These are phyloP conservation scores for Suillus subaureus DNA, from an alignment of 768 basidiomycete species.

Conservation along the genomic window DNA sequence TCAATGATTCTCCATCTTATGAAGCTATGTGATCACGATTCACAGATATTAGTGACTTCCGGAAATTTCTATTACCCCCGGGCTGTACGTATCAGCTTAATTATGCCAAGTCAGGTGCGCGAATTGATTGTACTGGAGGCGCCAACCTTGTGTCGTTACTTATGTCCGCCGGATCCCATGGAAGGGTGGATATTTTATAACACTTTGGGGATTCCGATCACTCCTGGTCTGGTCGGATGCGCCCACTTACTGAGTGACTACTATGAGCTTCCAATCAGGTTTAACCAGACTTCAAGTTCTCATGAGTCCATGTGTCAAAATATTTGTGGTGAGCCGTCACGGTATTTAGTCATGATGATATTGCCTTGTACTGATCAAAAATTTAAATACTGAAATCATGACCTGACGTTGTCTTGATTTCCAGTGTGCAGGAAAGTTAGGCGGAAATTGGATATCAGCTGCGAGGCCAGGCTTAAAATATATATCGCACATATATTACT, in stretches of 20 bases:
- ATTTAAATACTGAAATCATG: neutral
- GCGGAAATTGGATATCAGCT: neutral
- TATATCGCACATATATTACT: neutral
- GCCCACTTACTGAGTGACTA: neutral
- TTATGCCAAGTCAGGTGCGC: slow-evolving; percentile 8
- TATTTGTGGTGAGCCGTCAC: neutral
- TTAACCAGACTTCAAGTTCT: neutral
- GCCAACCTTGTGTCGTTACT: neutral
- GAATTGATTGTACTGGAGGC: slow-evolving; percentile 6
- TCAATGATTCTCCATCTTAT: slow-evolving; percentile 1
- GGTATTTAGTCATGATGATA: neutral
- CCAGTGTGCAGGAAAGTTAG: neutral
- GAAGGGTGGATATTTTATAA: neutral
- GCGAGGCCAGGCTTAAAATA: neutral
- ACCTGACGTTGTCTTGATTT: neutral
- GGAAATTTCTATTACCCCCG: slow-evolving; percentile 9
- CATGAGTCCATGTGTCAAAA: neutral
- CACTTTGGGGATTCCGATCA: neutral
- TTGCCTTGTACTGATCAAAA: neutral
- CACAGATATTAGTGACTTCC: neutral
- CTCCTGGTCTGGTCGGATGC: neutral
- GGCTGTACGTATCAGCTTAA: slow-evolving; percentile 9
- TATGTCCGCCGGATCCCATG: slow-evolving; percentile 6
- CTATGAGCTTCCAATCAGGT: neutral
- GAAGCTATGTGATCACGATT: neutral